Evolutionary conservation across 192 early-diverging fungal genomes (phyloP).

Genomic region (Spinellus fusiger): DNA sequence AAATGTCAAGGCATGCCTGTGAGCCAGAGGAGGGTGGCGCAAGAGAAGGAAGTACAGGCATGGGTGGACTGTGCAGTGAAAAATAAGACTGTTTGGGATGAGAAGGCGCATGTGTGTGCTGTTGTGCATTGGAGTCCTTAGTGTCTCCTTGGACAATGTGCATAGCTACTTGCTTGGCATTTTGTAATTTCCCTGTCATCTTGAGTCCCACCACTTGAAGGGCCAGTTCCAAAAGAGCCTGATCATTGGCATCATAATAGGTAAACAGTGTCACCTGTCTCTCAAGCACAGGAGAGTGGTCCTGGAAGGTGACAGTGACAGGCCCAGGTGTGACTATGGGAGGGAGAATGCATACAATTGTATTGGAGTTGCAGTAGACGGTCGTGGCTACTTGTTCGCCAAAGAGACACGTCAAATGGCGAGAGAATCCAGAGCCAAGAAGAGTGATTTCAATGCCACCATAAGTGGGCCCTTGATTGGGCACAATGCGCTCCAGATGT

Average conservation of each 20-base stretch:
- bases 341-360: slow-evolving; percentile 79
- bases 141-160: slow-evolving; percentile 39
- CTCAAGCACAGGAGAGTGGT: slow-evolving; percentile 40
- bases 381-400: slow-evolving; percentile 70
- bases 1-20: too few species aligned
- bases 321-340: slow-evolving; percentile 68
- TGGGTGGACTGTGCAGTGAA: too few species aligned
- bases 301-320: slow-evolving; percentile 57
- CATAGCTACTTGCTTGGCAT: slow-evolving; percentile 70
- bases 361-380: slow-evolving; percentile 72
- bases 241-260: slow-evolving; percentile 65
- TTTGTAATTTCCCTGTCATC: slow-evolving; percentile 73
- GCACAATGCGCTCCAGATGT: slow-evolving; percentile 69
- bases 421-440: slow-evolving; percentile 75
- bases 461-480: slow-evolving; percentile 75
- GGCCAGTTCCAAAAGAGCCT: slow-evolving; percentile 85
- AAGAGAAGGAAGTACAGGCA: too few species aligned
- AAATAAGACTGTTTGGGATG: too few species aligned
- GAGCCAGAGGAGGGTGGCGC: too few species aligned
- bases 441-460: slow-evolving; percentile 86
- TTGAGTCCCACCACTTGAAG: slow-evolving; percentile 83
- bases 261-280: slow-evolving; percentile 35
- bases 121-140: slow-evolving; percentile 26
- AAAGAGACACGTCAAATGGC: slow-evolving; percentile 63
- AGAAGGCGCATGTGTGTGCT: too few species aligned